Base-by-base conservation (phyloP, 176 grass and related monocot species). In the Aegilops tauschii region DNA sequence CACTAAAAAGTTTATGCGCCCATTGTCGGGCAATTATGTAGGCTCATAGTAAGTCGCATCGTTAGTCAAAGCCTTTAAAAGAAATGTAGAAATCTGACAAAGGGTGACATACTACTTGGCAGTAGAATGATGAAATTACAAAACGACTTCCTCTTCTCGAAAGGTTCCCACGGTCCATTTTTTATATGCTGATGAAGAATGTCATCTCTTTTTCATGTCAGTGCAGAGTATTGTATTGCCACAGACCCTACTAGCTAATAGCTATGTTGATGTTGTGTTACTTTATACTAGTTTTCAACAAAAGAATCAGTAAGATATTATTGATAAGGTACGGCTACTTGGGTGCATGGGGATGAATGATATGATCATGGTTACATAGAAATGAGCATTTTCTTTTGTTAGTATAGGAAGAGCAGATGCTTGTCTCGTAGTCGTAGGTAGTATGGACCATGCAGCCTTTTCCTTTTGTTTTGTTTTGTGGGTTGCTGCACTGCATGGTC, bases 331-430 rank as follows among this genome's bases (percentile, higher is more conserved):
- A 30, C 25, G 73, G 73, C 8, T 56, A 54, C 16, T 54, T 76
- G 45, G 73, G 4, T 56, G 47, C 73, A 76, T 76, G 73, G 73
- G 73, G 20, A 20, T 54, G 73, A 76, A 32, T 76, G 73, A 76
- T 20, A 76, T 20, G 45, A 49, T 29, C n/a, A 75, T 75, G 12
- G 25, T 47, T 52, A 76, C 73, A 76, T 54, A 76, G 45, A 76
- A 56, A 76, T 76, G 73, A 76, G 49, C 73, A 56, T 56, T 54
- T 31, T 76, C 45, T 54, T 52, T 21, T 18, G 45, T 20, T 54
- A 29, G 45, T 56, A 28, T 56, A 28, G 73, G 29, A 54, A 54
- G 50, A 18, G 50, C 14, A 18, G 47, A 28, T 27, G 45, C 16
- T 76, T 76, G 73, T 76, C 73, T 30, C 17, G 73, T 76, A 52